Base-by-base conservation (phyloP, 352 stramenopile genomes). In the Phytophthora ramorum region DNA sequence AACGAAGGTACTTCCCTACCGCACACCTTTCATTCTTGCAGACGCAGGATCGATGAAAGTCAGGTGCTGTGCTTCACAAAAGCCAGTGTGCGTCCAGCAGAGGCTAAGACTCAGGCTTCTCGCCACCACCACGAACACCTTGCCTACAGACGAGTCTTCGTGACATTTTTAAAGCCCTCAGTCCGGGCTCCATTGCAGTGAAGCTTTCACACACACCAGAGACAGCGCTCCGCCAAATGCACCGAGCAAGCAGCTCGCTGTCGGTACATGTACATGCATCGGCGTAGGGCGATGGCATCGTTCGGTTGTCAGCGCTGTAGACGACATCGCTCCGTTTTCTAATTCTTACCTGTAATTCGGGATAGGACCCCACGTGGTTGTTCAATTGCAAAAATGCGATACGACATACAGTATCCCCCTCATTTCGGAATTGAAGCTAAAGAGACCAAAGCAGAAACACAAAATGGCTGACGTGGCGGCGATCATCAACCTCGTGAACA, bases 401-500 rank as follows among this genome's bases (percentile, higher is more conserved):
- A 17, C 35, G n/a, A 45, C 7, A 41, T 41, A 45, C 17, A 45
- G n/a, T 13, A 22, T 24, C 17, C 7, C 38, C 38, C 45, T 69
- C 67, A 75, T 64, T 75, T 64, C 52, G 30, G 56, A 71, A 51
- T 71, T 62, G 45, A 69, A 72, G 43, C 53, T 69, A 6, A 44
- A 55, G 9, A 48, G 13, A 56, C 37, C 30, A 55, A 55, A 16
- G 6, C 6, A 7, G 17, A 37, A 8, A 44, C 37, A 9, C 17
- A 45, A 49, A 75, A 94, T 94, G 86, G 73, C 82, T 52, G 86
- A 93, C 48, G 74, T 90, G 58, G 75, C 74, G 24, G 76, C 87
- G 16, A 91, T 95, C 63, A 81, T 92, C 57, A 95, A 93, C 79
- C 78, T 95, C 66, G 80, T 95, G 35, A 95, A 95, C 79, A 78